Conservation (phyloP, 129 eudicot genomes). For the Artemisia argyi region DNA sequence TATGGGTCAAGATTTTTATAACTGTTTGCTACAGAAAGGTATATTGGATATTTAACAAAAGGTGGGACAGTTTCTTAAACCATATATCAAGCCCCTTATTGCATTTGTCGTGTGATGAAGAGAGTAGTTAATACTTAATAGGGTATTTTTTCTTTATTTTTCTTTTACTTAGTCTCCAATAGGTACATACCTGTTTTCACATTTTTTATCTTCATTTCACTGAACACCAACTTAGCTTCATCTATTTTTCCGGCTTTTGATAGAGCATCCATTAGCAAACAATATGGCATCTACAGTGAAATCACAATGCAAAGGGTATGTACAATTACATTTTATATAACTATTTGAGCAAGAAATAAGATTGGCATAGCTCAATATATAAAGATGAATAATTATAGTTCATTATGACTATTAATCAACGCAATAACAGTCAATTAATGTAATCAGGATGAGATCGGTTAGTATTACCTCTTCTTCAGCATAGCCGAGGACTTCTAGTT, state of each 20-base stretch:
- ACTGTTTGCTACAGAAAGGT: neutral
- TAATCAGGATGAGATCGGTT: neutral
- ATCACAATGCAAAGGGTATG: constrained; percentile 12
- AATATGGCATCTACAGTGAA: constrained; percentile 79
- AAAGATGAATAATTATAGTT: neutral
- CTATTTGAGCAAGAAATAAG: neutral
- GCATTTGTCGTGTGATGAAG: neutral
- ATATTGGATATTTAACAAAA: neutral
- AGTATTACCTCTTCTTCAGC: constrained; percentile 79
- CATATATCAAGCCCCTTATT: neutral
- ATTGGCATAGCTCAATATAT: neutral
- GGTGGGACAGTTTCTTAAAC: neutral
- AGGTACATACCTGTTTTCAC: constrained; percentile 63
- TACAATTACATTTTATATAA: constrained; percentile 9
- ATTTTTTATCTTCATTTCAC: constrained; percentile 59
- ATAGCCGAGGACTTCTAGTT: constrained; percentile 75
- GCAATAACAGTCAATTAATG: neutral
- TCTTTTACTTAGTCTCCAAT: neutral
- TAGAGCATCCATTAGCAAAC: constrained; percentile 91
- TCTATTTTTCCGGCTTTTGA: constrained; percentile 72
- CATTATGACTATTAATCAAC: neutral
- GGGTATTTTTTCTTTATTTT: neutral
- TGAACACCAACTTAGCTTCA: constrained; percentile 75
- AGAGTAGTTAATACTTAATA: neutral
- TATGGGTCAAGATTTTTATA: neutral